Conservation (phyloP, 768 basidiomycete species). For the Termitomyces sp. region DNA sequence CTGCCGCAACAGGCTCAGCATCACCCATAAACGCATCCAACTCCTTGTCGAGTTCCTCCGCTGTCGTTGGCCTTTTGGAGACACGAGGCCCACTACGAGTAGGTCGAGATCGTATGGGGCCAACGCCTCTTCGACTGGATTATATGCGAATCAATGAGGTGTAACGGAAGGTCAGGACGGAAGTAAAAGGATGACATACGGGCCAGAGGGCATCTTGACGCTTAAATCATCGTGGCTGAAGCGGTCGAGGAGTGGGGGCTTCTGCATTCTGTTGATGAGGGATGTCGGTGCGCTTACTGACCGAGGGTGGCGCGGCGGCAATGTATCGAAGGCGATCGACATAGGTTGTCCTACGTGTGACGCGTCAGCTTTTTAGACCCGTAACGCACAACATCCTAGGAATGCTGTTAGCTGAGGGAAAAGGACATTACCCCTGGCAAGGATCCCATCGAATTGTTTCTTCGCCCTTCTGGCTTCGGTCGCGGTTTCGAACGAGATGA, state of each 20-base stretch:
- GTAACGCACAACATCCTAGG: not conserved
- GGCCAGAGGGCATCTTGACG: constrained; percentile 26
- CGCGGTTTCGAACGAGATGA: constrained; percentile 71
- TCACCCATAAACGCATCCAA: constrained; percentile 84
- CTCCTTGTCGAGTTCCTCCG: constrained; percentile 82
- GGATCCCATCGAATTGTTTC: constrained; percentile 78
- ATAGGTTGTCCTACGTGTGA: constrained; percentile 65
- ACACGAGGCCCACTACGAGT: constrained; percentile 26
- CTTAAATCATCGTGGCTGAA: constrained; percentile 42
- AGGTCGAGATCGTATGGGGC: constrained; percentile 44
- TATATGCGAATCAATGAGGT: not conserved
- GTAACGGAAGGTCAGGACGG: not conserved
- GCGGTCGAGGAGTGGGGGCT: constrained; percentile 64
- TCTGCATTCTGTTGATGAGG: constrained; percentile 70
- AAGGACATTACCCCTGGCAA: constrained; percentile 69
- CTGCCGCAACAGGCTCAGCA: constrained; percentile 23
- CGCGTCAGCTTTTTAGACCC: not conserved
- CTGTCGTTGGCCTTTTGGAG: constrained; percentile 60
- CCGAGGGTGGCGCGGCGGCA: constrained; percentile 38
- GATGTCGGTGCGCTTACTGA: constrained; percentile 52
- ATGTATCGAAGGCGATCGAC: constrained; percentile 56
- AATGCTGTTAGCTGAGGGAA: not conserved
- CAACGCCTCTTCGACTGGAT: constrained; percentile 29
- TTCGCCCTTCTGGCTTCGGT: constrained; percentile 80
- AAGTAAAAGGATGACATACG: constrained; percentile 24